phyloP scores from a whole-genome alignment of 805 yeast genomes.

The Yarrowia sp. region DNA sequence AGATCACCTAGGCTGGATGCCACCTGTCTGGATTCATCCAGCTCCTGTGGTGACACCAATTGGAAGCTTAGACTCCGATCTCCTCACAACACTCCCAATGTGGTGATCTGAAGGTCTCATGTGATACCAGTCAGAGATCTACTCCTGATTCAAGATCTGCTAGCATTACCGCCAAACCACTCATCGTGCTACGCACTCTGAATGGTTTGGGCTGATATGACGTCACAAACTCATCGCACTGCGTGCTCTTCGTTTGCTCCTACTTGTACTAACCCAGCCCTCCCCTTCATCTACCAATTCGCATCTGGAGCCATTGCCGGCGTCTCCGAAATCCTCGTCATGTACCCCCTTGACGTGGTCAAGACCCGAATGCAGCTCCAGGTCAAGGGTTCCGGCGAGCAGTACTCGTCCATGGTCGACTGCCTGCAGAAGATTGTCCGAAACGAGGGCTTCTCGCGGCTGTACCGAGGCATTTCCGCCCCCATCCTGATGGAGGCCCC shows the following conservation, averaged over 20 bases:
- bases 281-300: slow-evolving; percentile 93
- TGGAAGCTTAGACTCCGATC: too few relatives aligned
- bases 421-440: slow-evolving; percentile 82
- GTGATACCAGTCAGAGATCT: too few relatives aligned
- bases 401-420: slow-evolving; percentile 83
- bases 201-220: neutral
- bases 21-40: too few relatives aligned
- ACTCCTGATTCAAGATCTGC: too few relatives aligned
- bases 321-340: slow-evolving; percentile 89
- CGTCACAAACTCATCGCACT: slow-evolving; percentile 5
- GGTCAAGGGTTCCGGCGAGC: slow-evolving; percentile 62
- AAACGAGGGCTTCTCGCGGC: slow-evolving; percentile 81
- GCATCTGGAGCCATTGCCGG: slow-evolving; percentile 95
- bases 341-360: slow-evolving; percentile 97
- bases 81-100: too few relatives aligned
- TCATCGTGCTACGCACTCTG: neutral
- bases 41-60: too few relatives aligned
- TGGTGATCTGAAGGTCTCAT: too few relatives aligned
- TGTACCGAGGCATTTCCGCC: slow-evolving; percentile 93
- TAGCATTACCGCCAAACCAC: neutral
- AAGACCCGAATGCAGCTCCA: slow-evolving; percentile 95
- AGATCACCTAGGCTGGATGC: too few relatives aligned
- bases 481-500: slow-evolving; percentile 99
- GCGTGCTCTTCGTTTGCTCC: neutral
- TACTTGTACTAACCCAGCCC: slow-evolving; percentile 48